Base-by-base conservation (phyloP, 2,329 filamentous ascomycete genomes). In the Mycocentrospora acerina region DNA sequence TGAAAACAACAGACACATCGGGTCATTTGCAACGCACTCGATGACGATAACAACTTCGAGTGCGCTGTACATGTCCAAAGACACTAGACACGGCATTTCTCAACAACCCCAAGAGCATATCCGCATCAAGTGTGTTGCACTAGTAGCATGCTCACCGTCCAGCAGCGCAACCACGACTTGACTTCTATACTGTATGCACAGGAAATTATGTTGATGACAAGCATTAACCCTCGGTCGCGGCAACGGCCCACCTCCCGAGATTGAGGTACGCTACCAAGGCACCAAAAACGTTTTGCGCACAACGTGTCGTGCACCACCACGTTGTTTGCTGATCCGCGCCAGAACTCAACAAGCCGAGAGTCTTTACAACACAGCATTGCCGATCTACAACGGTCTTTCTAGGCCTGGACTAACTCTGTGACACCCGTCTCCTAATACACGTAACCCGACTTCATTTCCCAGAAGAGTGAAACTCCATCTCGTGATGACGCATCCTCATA, bases 161-260 rank as follows among this genome's bases (percentile, higher is more conserved):
- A 46, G 42, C 35, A 40, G 37, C 29, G 32, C 16, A 16, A 36
- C 24, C 28, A 27, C 22, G 28, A 29, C 32, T 33, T 22, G 13
- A 25, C 19, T 40, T 29, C 24, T 32, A 30, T 29, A 31, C 33
- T 42, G 43, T 24, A 31, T n/a, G 18, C 37, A 27, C 35, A 35
- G 39, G 29, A 42, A 37, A 31, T 40, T 36, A 40, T 27, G 31
- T 37, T 27, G 11, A 7, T 12, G 16, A 31, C 50, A 48, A 42
- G 51, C 53, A 52, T 46, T 27, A 34, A 33, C 51, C 46, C 41
- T 39, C 40, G 19, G 37, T 14, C 49, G 55, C 49, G 53, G 53
- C 38, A 37, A 33, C 51, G 53, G 55, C 37, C 37, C 44, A 35
- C 46, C 40, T 45, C 42, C 51, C 51, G 44, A 32, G 25, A 24